Evolutionary conservation across 768 basidiomycete genomes (phyloP).

Genomic region (Calocybe cyanea): DNA sequence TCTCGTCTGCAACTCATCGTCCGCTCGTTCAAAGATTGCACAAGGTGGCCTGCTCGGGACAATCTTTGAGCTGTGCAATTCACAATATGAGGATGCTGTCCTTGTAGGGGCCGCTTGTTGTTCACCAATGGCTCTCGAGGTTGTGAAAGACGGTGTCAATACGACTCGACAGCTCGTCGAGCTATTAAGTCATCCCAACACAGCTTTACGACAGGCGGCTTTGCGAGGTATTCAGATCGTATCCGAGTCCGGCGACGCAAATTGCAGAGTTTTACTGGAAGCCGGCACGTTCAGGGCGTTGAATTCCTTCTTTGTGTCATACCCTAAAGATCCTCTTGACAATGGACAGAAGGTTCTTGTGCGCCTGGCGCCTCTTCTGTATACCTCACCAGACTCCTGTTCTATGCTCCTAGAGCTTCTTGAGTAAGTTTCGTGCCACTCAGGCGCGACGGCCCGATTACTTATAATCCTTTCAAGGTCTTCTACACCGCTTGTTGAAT

Average conservation of each 20-base stretch:
- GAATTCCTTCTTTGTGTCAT: constrained; percentile 7
- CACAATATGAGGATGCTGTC: constrained; percentile 14
- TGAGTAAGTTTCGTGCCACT: constrained; percentile 12
- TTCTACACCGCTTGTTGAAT: constrained; percentile 7
- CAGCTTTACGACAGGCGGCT: constrained; percentile 12
- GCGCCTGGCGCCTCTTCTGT: constrained; percentile 14
- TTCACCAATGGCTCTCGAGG: constrained; percentile 13
- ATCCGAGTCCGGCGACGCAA: constrained; percentile 10
- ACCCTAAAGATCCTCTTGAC: constrained; percentile 12
- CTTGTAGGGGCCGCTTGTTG: constrained; percentile 10
- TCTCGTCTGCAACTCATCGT: constrained; percentile 11
- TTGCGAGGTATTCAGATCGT: constrained; percentile 13
- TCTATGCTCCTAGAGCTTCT: constrained; percentile 15
- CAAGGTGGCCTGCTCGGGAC: constrained; percentile 9
- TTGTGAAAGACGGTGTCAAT: constrained; percentile 10
- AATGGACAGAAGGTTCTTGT: constrained; percentile 12
- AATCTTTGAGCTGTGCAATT: constrained; percentile 16
- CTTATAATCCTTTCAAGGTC: too few species aligned
- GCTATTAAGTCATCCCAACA: constrained; percentile 11
- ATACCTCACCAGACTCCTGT: constrained; percentile 14
- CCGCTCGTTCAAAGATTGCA: constrained; percentile 14
- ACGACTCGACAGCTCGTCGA: constrained; percentile 11
- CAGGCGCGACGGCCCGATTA: background rate
- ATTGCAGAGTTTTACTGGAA: constrained; percentile 8
- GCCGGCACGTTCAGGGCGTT: constrained; percentile 12